Percentiles rank a stretch among this genome's conserved stretches.
Evolutionary conservation across 805 yeast genomes (phyloP).

Genomic region (Kurtzmaniella fragi): DNA sequence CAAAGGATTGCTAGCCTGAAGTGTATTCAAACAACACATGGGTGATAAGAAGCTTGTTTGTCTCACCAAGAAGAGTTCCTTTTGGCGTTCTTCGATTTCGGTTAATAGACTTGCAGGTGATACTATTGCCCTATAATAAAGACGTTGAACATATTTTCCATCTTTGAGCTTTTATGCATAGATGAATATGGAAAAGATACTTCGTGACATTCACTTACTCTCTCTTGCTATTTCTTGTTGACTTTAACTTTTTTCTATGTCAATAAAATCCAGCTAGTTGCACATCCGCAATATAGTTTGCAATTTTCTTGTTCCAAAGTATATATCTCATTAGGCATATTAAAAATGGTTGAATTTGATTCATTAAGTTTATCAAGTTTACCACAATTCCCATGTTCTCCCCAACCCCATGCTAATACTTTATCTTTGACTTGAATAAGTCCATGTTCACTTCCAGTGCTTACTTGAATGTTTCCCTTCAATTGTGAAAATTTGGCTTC

Average conservation of each 20-base stretch:
- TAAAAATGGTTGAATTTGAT: slow-evolving; percentile 3
- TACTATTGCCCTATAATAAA: slow-evolving; percentile 61
- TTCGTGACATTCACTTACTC: slow-evolving; percentile 49
- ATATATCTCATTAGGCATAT: too few relatives aligned
- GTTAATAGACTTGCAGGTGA: slow-evolving; percentile 19
- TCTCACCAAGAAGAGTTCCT: not conserved
- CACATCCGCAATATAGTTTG: slow-evolving; percentile 49
- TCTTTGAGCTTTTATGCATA: slow-evolving; percentile 48
- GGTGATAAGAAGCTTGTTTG: slow-evolving; percentile 4
- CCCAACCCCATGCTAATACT: slow-evolving; percentile 94
- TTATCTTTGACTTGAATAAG: slow-evolving; percentile 29
- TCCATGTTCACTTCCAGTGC: slow-evolving; percentile 88
- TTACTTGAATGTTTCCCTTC: slow-evolving; percentile 13
- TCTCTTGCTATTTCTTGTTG: not conserved
- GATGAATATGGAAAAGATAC: slow-evolving; percentile 79
- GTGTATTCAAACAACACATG: slow-evolving; percentile 2
- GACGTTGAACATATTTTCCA: slow-evolving; percentile 79
- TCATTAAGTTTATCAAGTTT: slow-evolving; percentile 7
- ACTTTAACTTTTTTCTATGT: slow-evolving; percentile 2
- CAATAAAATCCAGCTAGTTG: slow-evolving; percentile 57
- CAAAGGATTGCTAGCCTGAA: slow-evolving; percentile 7
- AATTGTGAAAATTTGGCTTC: slow-evolving; percentile 11
- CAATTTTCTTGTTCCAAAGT: too few relatives aligned
- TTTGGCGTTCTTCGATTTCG: not conserved
- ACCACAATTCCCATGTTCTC: slow-evolving; percentile 97